Base-by-base conservation (phyloP, 805 yeast genomes). In the Ogataea degrootiae region DNA sequence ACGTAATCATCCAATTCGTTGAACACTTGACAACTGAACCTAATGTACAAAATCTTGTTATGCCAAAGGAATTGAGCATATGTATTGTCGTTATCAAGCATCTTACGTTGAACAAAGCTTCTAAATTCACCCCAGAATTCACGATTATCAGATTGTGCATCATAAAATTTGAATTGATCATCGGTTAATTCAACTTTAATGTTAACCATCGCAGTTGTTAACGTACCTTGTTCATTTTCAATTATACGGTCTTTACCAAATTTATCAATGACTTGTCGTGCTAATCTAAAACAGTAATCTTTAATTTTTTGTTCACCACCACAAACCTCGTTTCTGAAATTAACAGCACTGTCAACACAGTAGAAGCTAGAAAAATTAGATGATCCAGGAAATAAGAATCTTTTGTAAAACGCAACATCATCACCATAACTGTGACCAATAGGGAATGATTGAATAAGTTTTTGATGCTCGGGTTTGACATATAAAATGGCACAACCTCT, bases 1-100 rank as follows among this genome's bases (percentile, higher is more conserved):
- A 68, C 66, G 59, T 71, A 83, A 55, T 84, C 90, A 6, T 66
- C 66, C 15, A 76, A 53, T 41, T 80, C 85, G 51, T 79, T 76
- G 61, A 81, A 84, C 8, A 81, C 63, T 56, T 81, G 85, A 23
- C 82, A 82, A 46, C 83, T 75, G 52, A 81, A 76, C 51, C 92
- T 72, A 23, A 69, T 64, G 63, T 67, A 75, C 29, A 73, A 39
- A 31, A 55, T 53, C 2, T 66, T 74, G 34, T 73, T 66, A 57
- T 78, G 81, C 39, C 62, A 52, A 2, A 56, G 59, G 33, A 73
- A 52, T 6, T 81, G 86, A 31, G 79, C 68, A 56, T 65, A 77
- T 0, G 83, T 75, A n/a, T 72, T 70, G 44, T 68, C 53, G 16
- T 70, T 61, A 5, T 50, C 42, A 39, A 61, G 44, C 43, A 66